Base-by-base conservation (phyloP, 1,284 basidiomycete genomes). In the Melampsora occidentalis region DNA sequence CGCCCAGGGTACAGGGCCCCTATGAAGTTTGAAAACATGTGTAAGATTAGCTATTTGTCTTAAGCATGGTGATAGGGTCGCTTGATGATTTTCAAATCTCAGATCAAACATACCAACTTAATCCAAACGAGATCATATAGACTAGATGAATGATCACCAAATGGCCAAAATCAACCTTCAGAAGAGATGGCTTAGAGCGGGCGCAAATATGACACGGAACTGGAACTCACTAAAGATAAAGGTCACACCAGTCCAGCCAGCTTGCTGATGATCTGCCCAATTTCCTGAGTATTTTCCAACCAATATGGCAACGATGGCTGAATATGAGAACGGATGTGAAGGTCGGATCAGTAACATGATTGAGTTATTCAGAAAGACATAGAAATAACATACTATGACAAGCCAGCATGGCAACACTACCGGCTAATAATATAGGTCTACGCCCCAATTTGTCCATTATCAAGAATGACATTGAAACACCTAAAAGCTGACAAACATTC, bases 91-190 rank as follows among this genome's bases (percentile, higher is more conserved):
- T 46, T 46, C n/a, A 59, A 59, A 25, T 59, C 53, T 1, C 1
- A 22, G n/a, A 5, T 59, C n/a, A 6, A 4, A n/a, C 63, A 20
- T 67, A 75, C 72, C 72, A 75, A 39, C 72, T 79, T 53, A 80
- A 79, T 2, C 78, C 79, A 18, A 82, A 81, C 12, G 79, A 80
- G 31, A 79, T 78, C 72, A 75, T 75, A 28, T 75, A 75, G 53
- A 75, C 72, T 75, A 9, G 10, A 28, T 59, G 18, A 39, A 14
- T 46, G 42, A 12, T 7, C 6, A 42, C 6, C 39, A 2, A 10
- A 42, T 42, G 39, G 6, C 39, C 6, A 42, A 46, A 46, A 46
- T 46, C 42, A 46, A 46, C 42, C 9, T n/a, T 20, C 9, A 12
- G 9, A 59, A 59, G 7, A n/a, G 9, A 16, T 9, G 1, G 9